Base-by-base conservation (phyloP, 495 filamentous ascomycete species). In the Aspergillus wentii region DNA sequence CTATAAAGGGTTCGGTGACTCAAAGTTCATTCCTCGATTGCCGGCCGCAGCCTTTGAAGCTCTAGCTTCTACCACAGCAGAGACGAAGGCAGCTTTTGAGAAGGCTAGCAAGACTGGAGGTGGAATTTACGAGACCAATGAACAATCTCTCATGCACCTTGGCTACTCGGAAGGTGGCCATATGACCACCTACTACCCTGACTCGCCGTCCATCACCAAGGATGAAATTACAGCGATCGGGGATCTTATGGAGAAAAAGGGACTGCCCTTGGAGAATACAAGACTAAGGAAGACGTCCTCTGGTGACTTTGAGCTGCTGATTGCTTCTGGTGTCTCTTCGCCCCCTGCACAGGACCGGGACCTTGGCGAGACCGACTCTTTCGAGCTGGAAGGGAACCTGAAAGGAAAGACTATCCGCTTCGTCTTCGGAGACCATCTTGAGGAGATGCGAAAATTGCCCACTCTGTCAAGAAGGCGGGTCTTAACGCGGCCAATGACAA, bases 1-100 rank as follows among this genome's bases (percentile, higher is more conserved):
- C 61, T 98, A 94, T 69, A 96, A 96, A 65, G 85, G 84, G 19
- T 95, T 96, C 48, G 92, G 92, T 22, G 92, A 98, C 57, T 76
- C 82, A 42, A 98, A 97, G 55, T 95, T 96, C 59, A 79, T 98
- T 37, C 92, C 92, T 7, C 74, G 90, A 28, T 74, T 89, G 40
- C 59, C 75, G 9, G 67, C 78, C 33, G 73, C 78, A 13, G 73
- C 75, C 20, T 73, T 98, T 38, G 73, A 79, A 22, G 76, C 80
- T 42, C 64, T 98, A n/a, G 82, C 85, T 15, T 73, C 79, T 14
- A 64, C 66, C 11, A 81, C 80, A 0, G 64, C 73, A 6, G 64
- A 70, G 32, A 79, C 80, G 3, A 72, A 79, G 48, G 70, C 69
- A 27, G 70, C 79, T 28, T 89, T 85, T 47, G 69, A 84, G 45